Base-by-base conservation (phyloP, 169 alveolate species). In the Eimeria necatrix region DNA sequence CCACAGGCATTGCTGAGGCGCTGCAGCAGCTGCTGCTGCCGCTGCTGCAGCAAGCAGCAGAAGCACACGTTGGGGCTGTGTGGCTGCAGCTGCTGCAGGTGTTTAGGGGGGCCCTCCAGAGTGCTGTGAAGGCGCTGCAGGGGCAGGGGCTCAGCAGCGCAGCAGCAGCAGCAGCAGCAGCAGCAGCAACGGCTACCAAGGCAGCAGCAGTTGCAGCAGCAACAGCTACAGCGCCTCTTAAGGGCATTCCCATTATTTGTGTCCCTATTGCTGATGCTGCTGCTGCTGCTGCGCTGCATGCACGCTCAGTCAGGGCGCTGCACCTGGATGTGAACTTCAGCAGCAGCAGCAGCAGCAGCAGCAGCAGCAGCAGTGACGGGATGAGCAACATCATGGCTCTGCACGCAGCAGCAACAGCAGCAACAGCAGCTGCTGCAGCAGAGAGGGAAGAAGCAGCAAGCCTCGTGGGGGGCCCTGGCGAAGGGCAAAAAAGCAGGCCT, bases 81-180 rank as follows among this genome's bases (percentile, higher is more conserved):
- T 10, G 60, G 85, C 60, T 74, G 85, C 85, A 74, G 85, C 85
- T 74, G 85, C 85, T 74, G 60, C 85, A 74, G 56, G 56, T 74
- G 46, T 74, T 74, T 16, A 41, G 59, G 10, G 60, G 4, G 3
- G 85, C 85, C 7, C 85, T 74, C 32, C 85, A 53, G 22, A 41
- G 32, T 46, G 59, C 85, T 41, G 85, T 74, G 60, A 49, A n/a
- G 56, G 85, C 85, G 18, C 22, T 74, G 52, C 85, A 74, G 32
- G 14, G 85, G 85, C 85, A 74, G 59, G 24, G 56, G 32, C 8
- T 46, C 41, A 41, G 32, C 24, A 18, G 59, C 6, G 59, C 85
- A 12, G 85, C 85, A 4, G 85, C 59, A 14, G 85, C 85, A 41
- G 22, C 85, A 8, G 59, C 52, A 8, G 60, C 41, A 8, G 85